These are phyloP conservation scores for Macrolepiota fuliginosa DNA, from an alignment of 768 basidiomycete genomes.

Conservation along the genomic window DNA sequence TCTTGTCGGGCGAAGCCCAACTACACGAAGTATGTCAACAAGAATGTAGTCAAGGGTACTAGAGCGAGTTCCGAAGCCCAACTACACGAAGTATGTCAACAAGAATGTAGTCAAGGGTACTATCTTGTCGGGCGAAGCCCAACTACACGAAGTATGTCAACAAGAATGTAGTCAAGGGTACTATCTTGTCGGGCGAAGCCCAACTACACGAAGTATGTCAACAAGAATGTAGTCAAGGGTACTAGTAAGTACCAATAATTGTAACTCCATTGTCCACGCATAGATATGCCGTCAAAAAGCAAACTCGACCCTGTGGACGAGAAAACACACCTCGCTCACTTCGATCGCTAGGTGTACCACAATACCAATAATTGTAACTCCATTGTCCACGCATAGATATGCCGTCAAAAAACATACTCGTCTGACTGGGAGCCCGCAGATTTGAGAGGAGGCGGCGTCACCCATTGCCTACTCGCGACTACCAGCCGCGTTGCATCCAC, in stretches of 20 bases:
- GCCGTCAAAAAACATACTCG: slow-evolving; percentile 3
- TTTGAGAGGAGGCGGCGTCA: slow-evolving; percentile 4
- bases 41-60: background rate
- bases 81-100: background rate
- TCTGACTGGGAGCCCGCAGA: slow-evolving; percentile 9
- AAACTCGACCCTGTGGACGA: no score
- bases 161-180: background rate
- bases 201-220: background rate
- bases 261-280: background rate
- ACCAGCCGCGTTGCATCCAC: slow-evolving; percentile 23
- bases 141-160: background rate
- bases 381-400: background rate
- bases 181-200: background rate
- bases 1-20: background rate
- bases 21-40: background rate
- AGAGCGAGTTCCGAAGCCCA: no score
- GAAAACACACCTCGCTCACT: no score
- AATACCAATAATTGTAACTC: background rate
- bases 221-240: background rate
- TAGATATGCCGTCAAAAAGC: background rate
- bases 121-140: background rate
- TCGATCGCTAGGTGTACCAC: background rate
- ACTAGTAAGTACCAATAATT: background rate
- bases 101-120: background rate
- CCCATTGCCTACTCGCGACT: background rate